Percentiles rank a stretch among this genome's conserved stretches.
phyloP scores from a whole-genome alignment of 1,284 basidiomycete species.

The Ceratobasidium sp. region DNA sequence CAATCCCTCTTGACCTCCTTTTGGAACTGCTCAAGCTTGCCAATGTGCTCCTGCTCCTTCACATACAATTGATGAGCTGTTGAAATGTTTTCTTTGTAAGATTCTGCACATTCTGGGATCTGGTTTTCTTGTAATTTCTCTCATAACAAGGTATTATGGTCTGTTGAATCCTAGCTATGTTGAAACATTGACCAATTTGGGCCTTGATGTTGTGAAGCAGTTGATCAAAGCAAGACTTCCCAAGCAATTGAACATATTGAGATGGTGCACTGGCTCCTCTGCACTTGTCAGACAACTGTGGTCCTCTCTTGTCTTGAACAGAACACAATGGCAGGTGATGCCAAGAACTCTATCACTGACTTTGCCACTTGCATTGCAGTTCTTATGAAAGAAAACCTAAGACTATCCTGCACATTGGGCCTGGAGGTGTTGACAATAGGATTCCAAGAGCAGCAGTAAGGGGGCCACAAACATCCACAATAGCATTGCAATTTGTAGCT shows the following conservation, averaged over 20 bases:
- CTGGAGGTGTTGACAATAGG: slow-evolving; percentile 6
- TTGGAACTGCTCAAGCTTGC: too few species aligned
- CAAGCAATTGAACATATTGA: slow-evolving; percentile 24
- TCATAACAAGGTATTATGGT: slow-evolving; percentile 13
- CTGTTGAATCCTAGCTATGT: not conserved
- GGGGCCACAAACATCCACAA: not conserved
- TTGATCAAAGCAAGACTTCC: slow-evolving; percentile 29
- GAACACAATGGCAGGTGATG: slow-evolving; percentile 18
- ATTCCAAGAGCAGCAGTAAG: slow-evolving; percentile 37
- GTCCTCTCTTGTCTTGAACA: slow-evolving; percentile 15
- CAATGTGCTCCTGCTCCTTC: too few species aligned
- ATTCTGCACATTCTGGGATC: not conserved
- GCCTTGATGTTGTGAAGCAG: slow-evolving; percentile 9
- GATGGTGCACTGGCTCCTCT: not conserved
- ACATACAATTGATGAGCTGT: too few species aligned
- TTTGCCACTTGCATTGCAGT: slow-evolving; percentile 13
- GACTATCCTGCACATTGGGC: slow-evolving; percentile 36
- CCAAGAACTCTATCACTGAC: slow-evolving; percentile 29
- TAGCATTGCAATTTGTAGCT: slow-evolving; percentile 28
- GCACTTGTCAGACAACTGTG: slow-evolving; percentile 22
- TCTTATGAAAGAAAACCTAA: slow-evolving; percentile 39
- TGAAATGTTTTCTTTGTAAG: too few species aligned
- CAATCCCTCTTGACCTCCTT: too few species aligned
- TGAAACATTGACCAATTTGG: slow-evolving; percentile 4
- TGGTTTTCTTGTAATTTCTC: slow-evolving; percentile 2